A percentile compares a stretch with the other conserved stretches of the same genome.
phyloP scores from a whole-genome alignment of 176 grass and related monocot genomes.

The Eragrostis nindensis region DNA sequence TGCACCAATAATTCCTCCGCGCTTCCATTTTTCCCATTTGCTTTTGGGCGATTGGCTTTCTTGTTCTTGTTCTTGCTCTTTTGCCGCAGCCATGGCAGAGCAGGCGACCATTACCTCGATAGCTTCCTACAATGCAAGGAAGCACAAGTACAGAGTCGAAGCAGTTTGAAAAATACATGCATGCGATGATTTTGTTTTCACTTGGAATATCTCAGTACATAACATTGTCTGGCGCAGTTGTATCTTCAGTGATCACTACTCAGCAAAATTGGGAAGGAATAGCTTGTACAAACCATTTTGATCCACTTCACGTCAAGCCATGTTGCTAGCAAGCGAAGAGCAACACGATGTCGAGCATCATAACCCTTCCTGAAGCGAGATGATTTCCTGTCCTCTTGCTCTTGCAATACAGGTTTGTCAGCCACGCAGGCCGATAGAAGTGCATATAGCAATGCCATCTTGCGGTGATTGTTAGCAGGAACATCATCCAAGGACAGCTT shows the following conservation, averaged over 20 bases:
- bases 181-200: neutral
- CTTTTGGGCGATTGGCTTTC: conserved; percentile 59
- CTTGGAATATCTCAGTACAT: neutral
- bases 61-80: conserved; percentile 70
- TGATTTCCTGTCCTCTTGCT: conserved; percentile 64
- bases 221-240: neutral
- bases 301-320: conserved; percentile 94
- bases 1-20: conserved; percentile 88
- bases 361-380: conserved; percentile 86
- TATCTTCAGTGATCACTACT: neutral
- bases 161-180: neutral
- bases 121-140: conserved; percentile 65
- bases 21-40: conserved; percentile 91
- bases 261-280: neutral
- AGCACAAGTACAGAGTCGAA: neutral
- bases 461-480: conserved; percentile 59
- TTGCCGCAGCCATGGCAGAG: conserved; percentile 94
- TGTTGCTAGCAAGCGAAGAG: conserved; percentile 69
- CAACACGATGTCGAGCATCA: conserved; percentile 86
- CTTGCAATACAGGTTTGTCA: conserved; percentile 64
- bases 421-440: conserved; percentile 87
- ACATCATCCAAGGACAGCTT: conserved; percentile 51
- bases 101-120: conserved; percentile 92
- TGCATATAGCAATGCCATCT: conserved; percentile 64
- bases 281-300: conserved; percentile 72